These are phyloP conservation scores for Boletus insuetus DNA, from an alignment of 768 basidiomycete genomes.

Conservation along the genomic window DNA sequence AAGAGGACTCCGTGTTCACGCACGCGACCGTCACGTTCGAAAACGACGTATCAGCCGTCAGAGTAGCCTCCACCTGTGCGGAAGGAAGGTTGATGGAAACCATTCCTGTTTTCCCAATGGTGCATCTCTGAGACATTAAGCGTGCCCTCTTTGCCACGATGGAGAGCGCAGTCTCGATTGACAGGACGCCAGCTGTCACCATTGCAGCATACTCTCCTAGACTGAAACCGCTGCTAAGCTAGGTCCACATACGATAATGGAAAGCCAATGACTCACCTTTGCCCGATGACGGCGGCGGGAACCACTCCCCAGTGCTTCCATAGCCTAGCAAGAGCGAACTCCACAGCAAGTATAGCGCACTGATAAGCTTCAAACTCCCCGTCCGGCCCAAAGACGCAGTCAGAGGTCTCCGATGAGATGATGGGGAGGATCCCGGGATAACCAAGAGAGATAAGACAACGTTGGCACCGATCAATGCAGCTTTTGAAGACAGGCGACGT, in stretches of 20 bases:
- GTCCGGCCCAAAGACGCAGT: constrained; percentile 19
- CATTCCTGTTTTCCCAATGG: constrained; percentile 53
- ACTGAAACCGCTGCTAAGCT: constrained; percentile 35
- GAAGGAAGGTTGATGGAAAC: constrained; percentile 47
- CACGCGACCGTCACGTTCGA: constrained; percentile 52
- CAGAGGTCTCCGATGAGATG: constrained; percentile 31
- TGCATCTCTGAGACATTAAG: constrained; percentile 53
- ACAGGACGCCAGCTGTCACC: constrained; percentile 57
- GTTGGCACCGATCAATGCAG: constrained; percentile 59
- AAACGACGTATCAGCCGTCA: constrained; percentile 35
- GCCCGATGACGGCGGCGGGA: constrained; percentile 64
- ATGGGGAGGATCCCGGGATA: constrained; percentile 50
- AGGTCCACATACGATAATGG: background rate
- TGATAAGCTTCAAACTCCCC: constrained; percentile 50
- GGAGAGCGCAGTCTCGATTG: constrained; percentile 52
- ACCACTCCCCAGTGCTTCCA: constrained; percentile 70
- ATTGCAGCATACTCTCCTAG: constrained; percentile 76
- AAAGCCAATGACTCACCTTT: constrained; percentile 50
- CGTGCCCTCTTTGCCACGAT: constrained; percentile 57
- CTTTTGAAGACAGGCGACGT: constrained; percentile 45
- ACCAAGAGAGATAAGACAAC: constrained; percentile 44
- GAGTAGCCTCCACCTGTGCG: constrained; percentile 32
- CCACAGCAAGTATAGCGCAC: constrained; percentile 54
- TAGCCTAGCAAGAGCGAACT: constrained; percentile 58
- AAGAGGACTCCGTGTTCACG: constrained; percentile 56